A percentile compares a stretch with the other conserved stretches of the same genome.
Conservation (phyloP, 1,139 yeast genomes). For the Eremothecium cymbalariae region DNA sequence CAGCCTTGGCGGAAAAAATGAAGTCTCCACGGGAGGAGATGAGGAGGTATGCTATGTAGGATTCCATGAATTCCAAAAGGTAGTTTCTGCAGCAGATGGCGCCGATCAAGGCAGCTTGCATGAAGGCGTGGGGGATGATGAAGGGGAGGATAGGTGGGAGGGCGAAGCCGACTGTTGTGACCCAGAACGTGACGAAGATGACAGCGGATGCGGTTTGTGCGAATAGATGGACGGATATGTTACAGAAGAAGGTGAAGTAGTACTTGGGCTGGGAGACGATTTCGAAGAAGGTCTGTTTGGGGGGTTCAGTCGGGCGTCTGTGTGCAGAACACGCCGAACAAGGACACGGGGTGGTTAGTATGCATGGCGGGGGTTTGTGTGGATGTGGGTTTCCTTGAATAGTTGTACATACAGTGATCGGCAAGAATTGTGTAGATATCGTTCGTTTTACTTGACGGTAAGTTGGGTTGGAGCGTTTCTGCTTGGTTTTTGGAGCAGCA, state of each 20-base stretch:
- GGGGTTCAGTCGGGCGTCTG: no score
- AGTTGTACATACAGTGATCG: no score
- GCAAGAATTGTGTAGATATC: no score
- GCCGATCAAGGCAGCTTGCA: neutral
- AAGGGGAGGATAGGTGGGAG: slow-evolving; percentile 4
- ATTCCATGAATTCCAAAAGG: slow-evolving; percentile 4
- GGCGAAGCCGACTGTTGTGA: slow-evolving; percentile 4
- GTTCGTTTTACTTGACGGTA: no score
- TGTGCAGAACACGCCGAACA: no score
- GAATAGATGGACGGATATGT: slow-evolving; percentile 1
- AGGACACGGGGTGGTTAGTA: no score
- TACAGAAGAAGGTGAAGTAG: slow-evolving; percentile 4
- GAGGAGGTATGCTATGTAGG: slow-evolving; percentile 3
- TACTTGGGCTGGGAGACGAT: slow-evolving; percentile 1
- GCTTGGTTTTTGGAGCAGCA: no score
- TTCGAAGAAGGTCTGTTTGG: neutral
- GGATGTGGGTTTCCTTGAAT: no score
- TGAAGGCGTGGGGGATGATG: slow-evolving; percentile 3
- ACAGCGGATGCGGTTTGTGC: slow-evolving; percentile 2
- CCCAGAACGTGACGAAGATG: slow-evolving; percentile 5
- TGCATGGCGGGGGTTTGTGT: no score
- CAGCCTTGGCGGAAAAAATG: slow-evolving; percentile 3
- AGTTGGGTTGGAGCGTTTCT: no score
- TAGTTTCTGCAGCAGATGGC: slow-evolving; percentile 5
- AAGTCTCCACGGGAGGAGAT: slow-evolving; percentile 1